Conservation (phyloP, 345 rosid species). For the Fremontodendron californicum region DNA sequence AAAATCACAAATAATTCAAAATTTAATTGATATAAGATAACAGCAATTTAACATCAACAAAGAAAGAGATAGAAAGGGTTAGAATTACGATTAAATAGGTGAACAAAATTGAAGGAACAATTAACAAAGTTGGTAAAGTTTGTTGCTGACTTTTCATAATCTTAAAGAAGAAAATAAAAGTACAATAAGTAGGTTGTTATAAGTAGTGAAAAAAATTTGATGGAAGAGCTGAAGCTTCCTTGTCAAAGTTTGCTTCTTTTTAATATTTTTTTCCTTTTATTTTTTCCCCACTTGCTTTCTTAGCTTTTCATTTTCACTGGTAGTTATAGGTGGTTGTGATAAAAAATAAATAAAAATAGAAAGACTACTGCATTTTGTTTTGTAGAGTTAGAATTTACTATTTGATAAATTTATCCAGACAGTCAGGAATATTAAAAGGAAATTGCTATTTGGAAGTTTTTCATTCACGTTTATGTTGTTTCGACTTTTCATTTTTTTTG, state of each 20-base stretch:
- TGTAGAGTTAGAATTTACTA: not conserved
- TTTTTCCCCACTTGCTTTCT: slow-evolving; percentile 5
- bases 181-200: not conserved
- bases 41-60: not conserved
- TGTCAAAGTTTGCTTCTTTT: slow-evolving; percentile 9
- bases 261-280: too few species aligned
- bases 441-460: not conserved
- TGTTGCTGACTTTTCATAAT: slow-evolving; percentile 43
- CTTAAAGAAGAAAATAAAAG: not conserved
- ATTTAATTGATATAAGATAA: too few species aligned
- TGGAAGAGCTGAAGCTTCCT: not conserved
- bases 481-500: too few species aligned
- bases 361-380: not conserved
- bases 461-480: too few species aligned
- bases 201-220: slow-evolving; percentile 1
- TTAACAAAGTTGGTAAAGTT: slow-evolving; percentile 40
- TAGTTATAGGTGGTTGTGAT: slow-evolving; percentile 24
- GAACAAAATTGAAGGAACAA: slow-evolving; percentile 33
- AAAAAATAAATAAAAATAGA: too few species aligned
- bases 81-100: slow-evolving; percentile 27
- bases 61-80: not conserved
- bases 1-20: too few species aligned
- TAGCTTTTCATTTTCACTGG: slow-evolving; percentile 28
- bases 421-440: not conserved
- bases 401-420: not conserved